Percentiles rank a stretch among this genome's conserved stretches.
phyloP scores from a whole-genome alignment of 371 early-diverging fungal species.

The Paramicrosporidium saccamoebae region DNA sequence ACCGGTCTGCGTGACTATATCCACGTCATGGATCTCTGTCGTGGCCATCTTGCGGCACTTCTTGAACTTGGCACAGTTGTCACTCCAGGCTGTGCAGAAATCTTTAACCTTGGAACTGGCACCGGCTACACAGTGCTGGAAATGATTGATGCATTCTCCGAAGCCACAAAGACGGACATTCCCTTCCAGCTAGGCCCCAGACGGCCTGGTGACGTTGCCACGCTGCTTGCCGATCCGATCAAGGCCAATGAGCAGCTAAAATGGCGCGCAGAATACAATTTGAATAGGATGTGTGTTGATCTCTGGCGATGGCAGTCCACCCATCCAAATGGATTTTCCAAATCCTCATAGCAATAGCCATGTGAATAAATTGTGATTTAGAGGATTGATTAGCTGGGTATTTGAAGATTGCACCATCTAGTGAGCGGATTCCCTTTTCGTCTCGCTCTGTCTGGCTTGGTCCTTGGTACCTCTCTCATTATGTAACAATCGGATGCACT shows the following conservation, averaged over 20 bases:
- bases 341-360: constrained; percentile 1
- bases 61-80: constrained; percentile 1
- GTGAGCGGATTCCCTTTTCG: too few species aligned
- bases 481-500: constrained; percentile 1
- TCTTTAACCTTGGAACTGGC: constrained; percentile 59
- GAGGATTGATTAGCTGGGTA: too few species aligned
- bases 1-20: constrained; percentile 59
- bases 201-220: constrained; percentile 54
- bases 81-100: constrained; percentile 13
- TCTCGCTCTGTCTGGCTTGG: too few species aligned
- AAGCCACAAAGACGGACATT: constrained; percentile 18
- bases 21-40: constrained; percentile 54
- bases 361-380: constrained; percentile 1
- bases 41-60: constrained; percentile 35
- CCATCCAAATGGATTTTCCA: constrained; percentile 18
- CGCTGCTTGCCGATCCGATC: constrained; percentile 32
- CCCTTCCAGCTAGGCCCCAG: constrained; percentile 20
- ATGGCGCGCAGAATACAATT: constrained; percentile 23
- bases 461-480: too few species aligned
- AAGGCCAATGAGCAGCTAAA: constrained; percentile 24
- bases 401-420: too few species aligned
- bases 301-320: constrained; percentile 49
- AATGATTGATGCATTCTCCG: constrained; percentile 36
- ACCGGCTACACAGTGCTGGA: constrained; percentile 48
- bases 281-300: constrained; percentile 39